These are phyloP conservation scores for Arthrinium phaeospermum DNA, from an alignment of 2,329 filamentous ascomycete species.

Conservation along the genomic window DNA sequence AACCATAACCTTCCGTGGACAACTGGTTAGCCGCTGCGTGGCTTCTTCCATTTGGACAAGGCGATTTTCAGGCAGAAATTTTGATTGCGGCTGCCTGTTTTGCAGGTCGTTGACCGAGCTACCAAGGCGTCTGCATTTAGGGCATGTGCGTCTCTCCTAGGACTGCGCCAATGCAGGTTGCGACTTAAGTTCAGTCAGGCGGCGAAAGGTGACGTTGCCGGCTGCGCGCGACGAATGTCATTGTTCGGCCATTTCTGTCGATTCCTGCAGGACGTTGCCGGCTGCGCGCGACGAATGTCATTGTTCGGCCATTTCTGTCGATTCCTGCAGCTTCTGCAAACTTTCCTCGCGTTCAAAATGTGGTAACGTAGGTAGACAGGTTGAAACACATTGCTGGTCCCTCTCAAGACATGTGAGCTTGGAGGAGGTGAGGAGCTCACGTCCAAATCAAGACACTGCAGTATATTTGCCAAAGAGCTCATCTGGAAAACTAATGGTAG, in stretches of 20 bases:
- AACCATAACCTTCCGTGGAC: neutral
- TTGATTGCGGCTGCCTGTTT: neutral
- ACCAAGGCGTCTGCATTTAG: neutral
- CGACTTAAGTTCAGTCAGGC: conserved; percentile 3
- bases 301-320: neutral
- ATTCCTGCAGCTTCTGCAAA: neutral
- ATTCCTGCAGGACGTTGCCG: no score
- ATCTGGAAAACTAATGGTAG: no score
- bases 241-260: neutral
- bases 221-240: neutral
- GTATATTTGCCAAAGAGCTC: neutral
- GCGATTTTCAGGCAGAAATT: neutral
- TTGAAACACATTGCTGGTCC: neutral
- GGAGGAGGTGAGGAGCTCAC: neutral
- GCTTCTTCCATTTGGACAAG: neutral
- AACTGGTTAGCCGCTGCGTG: neutral
- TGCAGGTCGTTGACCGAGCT: conserved; percentile 9
- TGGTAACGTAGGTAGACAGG: neutral
- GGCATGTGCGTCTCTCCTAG: neutral
- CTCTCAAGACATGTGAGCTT: neutral
- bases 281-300: neutral
- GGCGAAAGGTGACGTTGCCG: neutral
- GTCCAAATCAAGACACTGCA: neutral
- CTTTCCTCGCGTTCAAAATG: neutral
- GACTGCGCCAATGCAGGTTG: conserved; percentile 4